phyloP scores from a whole-genome alignment of 306 rosid genomes.

The Cucumis hystrix region DNA sequence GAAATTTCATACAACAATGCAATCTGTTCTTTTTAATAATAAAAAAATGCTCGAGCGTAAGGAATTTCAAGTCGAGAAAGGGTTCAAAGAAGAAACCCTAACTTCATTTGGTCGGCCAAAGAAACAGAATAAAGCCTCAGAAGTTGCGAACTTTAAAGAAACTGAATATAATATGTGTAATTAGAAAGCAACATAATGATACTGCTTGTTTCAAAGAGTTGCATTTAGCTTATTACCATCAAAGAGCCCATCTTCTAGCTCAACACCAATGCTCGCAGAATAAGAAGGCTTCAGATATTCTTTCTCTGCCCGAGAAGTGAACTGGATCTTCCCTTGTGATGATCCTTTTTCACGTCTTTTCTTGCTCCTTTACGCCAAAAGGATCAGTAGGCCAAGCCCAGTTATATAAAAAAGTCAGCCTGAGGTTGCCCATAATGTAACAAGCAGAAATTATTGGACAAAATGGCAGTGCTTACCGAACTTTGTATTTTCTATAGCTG shows the following conservation, averaged over 20 bases:
- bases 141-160: neutral
- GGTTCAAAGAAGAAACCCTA: neutral
- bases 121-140: neutral
- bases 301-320: constrained; percentile 82
- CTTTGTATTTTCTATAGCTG: constrained; percentile 59
- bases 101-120: neutral
- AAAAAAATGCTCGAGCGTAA: neutral
- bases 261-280: constrained; percentile 82
- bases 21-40: too few relatives aligned
- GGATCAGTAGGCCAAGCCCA: constrained; percentile 10
- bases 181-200: neutral
- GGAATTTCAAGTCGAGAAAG: neutral
- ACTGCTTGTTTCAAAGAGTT: neutral
- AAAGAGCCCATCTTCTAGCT: constrained; percentile 94
- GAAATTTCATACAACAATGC: too few relatives aligned
- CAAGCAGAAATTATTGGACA: constrained; percentile 1
- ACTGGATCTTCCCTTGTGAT: constrained; percentile 40
- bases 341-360: constrained; percentile 51
- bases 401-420: constrained; percentile 3
- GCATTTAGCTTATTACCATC: constrained; percentile 45
- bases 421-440: neutral
- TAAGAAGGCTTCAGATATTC: constrained; percentile 89
- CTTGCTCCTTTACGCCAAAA: constrained; percentile 43
- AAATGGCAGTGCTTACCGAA: constrained; percentile 47
- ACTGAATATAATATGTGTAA: neutral